Evolutionary conservation across 2,329 filamentous ascomycete genomes (phyloP), one percentile per base, ranked within the genome.

Genomic region (Diaporthe helianthi): DNA sequence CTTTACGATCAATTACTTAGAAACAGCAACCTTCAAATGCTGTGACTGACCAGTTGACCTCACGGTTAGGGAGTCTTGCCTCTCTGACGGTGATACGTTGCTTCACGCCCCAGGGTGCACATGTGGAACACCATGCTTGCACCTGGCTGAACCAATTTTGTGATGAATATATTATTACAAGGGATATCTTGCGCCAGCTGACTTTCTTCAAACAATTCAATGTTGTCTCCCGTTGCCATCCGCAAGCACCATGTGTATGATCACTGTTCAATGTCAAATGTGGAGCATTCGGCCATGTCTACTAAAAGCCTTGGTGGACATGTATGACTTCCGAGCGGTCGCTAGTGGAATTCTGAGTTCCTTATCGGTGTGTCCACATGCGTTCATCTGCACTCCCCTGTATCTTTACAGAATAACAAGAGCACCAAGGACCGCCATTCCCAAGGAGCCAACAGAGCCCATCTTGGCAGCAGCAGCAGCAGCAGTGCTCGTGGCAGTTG

Each of bases 361-460:
- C 4, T 10, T 1, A 9, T 3, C 38, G 10, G 8, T 1, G 19
- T 3, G 15, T 31, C 49, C 29, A 1, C 13, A 17, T 19, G 3
- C 15, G 6, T 3, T 24, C 6, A 61, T 24, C 9, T 10, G 13
- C 38, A 33, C 12, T 24, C 8, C 41, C 3, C 29, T 2, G 1
- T 10, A 1, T 3, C 22, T 6, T 22, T 46, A 69, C 26, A 69
- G n/a, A 4, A 70, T 38, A 12, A 33, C 12, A 9, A 68, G 36
- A 7, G 47, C 64, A 49, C 68, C 68, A 2, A 70, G 46, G 2
- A 68, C 24, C 26, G 53, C 52, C 36, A 70, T 36, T 15, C 63
- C 68, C 10, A 67, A 29, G n/a, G 64, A 54, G 9, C 68, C 65
- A 6, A 68, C 17, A 33, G 65, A 61, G 31, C 65, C 51, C 33